These are phyloP conservation scores for Neopestalotiopsis sp. DNA, from an alignment of 2,329 filamentous ascomycete genomes.

Conservation along the genomic window DNA sequence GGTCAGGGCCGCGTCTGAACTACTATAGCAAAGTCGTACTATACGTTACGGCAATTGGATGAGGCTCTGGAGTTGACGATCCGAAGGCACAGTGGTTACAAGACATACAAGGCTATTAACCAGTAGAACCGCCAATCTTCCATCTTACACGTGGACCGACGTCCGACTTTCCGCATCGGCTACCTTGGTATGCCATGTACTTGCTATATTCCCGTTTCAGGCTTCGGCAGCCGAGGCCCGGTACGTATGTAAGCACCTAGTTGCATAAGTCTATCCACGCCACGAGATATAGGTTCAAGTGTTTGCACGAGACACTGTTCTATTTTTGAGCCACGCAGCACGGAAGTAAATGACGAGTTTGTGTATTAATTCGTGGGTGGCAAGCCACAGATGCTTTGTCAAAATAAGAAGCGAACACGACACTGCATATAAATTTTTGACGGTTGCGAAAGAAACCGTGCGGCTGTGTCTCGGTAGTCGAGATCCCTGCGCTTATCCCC, in stretches of 20 bases:
- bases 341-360: neutral
- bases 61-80: neutral
- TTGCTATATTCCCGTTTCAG: neutral
- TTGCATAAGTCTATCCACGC: neutral
- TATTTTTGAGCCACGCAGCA: neutral
- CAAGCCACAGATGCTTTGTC: slow-evolving; percentile 10
- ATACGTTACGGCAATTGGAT: neutral
- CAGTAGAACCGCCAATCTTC: neutral
- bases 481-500: slow-evolving; percentile 13
- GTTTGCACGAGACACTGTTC: neutral
- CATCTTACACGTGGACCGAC: neutral
- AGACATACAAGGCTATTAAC: neutral
- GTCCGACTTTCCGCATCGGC: slow-evolving; percentile 9
- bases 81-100: neutral
- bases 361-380: slow-evolving; percentile 9
- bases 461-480: slow-evolving; percentile 16
- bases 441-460: neutral
- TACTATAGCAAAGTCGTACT: neutral
- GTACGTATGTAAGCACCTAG: neutral
- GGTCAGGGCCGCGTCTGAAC: neutral
- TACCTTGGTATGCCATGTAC: neutral
- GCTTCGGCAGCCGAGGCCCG: neutral
- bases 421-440: neutral
- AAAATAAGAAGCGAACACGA: slow-evolving; percentile 8
- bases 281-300: neutral